Conservation (phyloP, 176 grass and related monocot genomes). For the Luzula sylvatica region DNA sequence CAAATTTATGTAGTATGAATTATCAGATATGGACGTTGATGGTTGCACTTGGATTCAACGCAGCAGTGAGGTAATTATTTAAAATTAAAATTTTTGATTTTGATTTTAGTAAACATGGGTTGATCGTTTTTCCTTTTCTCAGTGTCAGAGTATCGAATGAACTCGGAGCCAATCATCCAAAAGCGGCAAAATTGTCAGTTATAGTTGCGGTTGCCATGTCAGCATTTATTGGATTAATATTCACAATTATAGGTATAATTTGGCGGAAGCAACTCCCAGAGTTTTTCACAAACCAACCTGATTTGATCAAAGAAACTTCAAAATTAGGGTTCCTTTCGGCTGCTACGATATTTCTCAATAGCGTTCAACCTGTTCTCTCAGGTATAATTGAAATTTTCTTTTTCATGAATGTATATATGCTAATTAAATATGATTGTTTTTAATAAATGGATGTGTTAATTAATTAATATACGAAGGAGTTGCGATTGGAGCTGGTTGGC, state of each 20-base stretch:
- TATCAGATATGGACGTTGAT: constrained; percentile 57
- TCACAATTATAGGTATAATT: constrained; percentile 20
- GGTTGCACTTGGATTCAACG: constrained; percentile 50
- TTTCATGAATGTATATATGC: not conserved
- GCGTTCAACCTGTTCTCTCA: constrained; percentile 64
- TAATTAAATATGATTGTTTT: too few relatives aligned
- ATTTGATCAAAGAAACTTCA: constrained; percentile 27
- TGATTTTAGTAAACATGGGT: too few relatives aligned
- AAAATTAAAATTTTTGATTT: too few relatives aligned
- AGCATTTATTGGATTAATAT: constrained; percentile 32
- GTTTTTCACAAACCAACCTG: constrained; percentile 30
- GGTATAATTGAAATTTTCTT: constrained; percentile 29
- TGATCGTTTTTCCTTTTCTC: too few relatives aligned
- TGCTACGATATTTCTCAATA: constrained; percentile 52
- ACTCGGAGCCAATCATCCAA: constrained; percentile 46
- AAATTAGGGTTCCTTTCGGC: constrained; percentile 49
- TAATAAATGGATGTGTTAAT: not conserved
- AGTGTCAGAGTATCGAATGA: constrained; percentile 75
- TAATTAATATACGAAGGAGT: constrained; percentile 28
- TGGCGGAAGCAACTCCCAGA: constrained; percentile 36
- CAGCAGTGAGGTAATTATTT: constrained; percentile 62
- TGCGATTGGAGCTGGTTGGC: constrained; percentile 70
- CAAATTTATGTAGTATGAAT: constrained; percentile 39
- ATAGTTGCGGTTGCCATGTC: constrained; percentile 35
- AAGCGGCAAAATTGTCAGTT: constrained; percentile 48